These are phyloP conservation scores for Diaporthe citrichinensis DNA, from an alignment of 2,329 filamentous ascomycete genomes.

Conservation along the genomic window DNA sequence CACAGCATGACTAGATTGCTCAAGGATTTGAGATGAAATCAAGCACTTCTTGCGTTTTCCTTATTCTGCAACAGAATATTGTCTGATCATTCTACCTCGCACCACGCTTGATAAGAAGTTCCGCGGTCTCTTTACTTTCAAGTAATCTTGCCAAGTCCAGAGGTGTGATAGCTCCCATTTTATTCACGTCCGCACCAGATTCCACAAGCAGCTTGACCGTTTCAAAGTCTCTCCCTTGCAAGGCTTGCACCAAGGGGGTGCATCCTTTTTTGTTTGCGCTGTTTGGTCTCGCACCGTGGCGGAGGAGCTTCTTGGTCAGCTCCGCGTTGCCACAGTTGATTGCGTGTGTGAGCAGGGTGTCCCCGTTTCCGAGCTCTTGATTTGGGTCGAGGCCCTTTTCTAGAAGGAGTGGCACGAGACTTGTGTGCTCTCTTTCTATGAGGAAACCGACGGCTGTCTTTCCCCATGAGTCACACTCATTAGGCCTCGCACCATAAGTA, in stretches of 20 bases:
- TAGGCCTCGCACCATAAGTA: neutral
- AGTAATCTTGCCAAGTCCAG: neutral
- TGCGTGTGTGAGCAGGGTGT: neutral
- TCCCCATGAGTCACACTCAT: conserved; percentile 1
- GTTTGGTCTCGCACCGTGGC: neutral
- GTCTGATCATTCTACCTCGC: neutral
- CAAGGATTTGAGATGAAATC: neutral
- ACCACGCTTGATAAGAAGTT: neutral
- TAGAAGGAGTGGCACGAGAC: conserved; percentile 6
- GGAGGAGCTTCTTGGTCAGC: neutral
- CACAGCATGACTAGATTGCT: neutral
- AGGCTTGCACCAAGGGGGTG: neutral
- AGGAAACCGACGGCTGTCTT: conserved; percentile 1
- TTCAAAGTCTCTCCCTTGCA: neutral
- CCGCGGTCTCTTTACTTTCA: neutral
- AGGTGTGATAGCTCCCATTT: neutral
- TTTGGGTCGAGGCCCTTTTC: conserved; percentile 6
- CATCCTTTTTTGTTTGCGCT: neutral
- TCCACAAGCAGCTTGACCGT: neutral
- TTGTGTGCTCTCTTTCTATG: neutral
- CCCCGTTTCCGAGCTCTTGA: neutral
- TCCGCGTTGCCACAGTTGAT: neutral
- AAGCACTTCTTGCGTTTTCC: too few species aligned
- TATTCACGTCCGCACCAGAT: neutral
- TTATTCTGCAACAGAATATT: too few species aligned